phyloP scores from a whole-genome alignment of 495 filamentous ascomycete genomes.

The Xylaria flabelliformis region DNA sequence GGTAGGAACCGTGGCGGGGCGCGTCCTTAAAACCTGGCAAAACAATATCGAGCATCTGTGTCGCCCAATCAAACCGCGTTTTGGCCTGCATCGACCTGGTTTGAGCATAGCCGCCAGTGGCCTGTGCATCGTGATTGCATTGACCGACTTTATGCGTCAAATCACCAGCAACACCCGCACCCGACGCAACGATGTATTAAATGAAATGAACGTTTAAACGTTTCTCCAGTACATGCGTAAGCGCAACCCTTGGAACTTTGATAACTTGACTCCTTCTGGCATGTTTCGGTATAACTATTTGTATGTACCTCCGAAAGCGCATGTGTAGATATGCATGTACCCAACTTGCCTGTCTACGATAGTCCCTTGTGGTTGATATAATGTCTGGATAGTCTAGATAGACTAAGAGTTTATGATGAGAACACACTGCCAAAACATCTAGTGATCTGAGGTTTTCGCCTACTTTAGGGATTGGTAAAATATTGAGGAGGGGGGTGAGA shows the following conservation, averaged over 20 bases:
- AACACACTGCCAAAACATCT: too few species aligned
- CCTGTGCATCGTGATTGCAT: slow-evolving; percentile 40
- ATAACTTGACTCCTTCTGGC: background rate
- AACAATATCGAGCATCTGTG: background rate
- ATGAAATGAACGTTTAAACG: background rate
- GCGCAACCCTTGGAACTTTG: background rate
- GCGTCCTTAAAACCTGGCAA: background rate
- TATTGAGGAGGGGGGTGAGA: too few species aligned
- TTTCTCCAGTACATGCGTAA: background rate
- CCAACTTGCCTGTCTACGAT: too few species aligned
- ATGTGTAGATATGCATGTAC: too few species aligned
- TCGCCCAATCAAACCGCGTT: slow-evolving; percentile 12
- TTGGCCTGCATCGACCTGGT: slow-evolving; percentile 17
- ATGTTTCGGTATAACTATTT: too few species aligned
- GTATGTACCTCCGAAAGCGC: too few species aligned
- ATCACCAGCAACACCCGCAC: slow-evolving; percentile 28
- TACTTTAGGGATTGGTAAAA: background rate
- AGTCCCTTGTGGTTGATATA: too few species aligned
- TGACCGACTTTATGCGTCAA: slow-evolving; percentile 41
- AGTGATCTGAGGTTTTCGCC: background rate
- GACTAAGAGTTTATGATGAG: too few species aligned
- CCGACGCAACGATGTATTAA: background rate
- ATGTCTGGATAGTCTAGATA: too few species aligned
- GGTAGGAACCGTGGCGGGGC: slow-evolving; percentile 12
- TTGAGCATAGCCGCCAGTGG: slow-evolving; percentile 35